Evolutionary conservation across 768 basidiomycete genomes (phyloP), one percentile per base, ranked within the genome.

Genomic region (Zangia roseola): DNA sequence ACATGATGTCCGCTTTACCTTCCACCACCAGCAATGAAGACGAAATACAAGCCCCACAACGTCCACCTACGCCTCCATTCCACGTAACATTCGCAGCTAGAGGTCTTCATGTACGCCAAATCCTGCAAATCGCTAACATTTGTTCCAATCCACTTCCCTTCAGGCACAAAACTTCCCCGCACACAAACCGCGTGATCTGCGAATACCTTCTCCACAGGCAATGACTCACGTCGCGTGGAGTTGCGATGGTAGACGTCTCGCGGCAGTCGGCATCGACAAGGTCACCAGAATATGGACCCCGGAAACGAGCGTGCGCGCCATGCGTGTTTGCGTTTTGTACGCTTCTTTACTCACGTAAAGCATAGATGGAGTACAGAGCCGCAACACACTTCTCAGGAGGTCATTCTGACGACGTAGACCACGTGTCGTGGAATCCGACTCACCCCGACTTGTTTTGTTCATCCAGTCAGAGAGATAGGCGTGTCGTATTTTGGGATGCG

Each of bases 141-240:
- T 47, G 31, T 47, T 45, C 52, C 54, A 61, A 43, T 25, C 36
- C 34, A 25, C 19, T 53, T 39, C 40, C 31, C 45, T 54, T 42
- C 72, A 89, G 88, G 79, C 83, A 43, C 88, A 88, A 26, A 86
- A 77, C 17, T 91, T 90, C 66, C 84, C 87, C 50, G 84, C 88
- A 3, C 88, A 88, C 64, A 84, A 85, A 60, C 87, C 88, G 6
- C 78, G 87, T 62, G 86, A 90, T 62, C 77, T 84, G 48, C 79
- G 83, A 20, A 79, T 87, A 47, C 71, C 82, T 5, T 83, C 79
- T 40, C 65, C 79, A 16, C 83, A 86, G 57, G 65, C 68, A 1
- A 86, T 90, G 74, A 86, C 75, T 38, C 86, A 88, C 61, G 82
- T 91, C 44, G 85, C 87, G 0, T 92, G 88, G 88, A 91, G 75